These are phyloP conservation scores for Exophiala dermatitidis DNA, from an alignment of 2,329 filamentous ascomycete genomes.

Conservation along the genomic window DNA sequence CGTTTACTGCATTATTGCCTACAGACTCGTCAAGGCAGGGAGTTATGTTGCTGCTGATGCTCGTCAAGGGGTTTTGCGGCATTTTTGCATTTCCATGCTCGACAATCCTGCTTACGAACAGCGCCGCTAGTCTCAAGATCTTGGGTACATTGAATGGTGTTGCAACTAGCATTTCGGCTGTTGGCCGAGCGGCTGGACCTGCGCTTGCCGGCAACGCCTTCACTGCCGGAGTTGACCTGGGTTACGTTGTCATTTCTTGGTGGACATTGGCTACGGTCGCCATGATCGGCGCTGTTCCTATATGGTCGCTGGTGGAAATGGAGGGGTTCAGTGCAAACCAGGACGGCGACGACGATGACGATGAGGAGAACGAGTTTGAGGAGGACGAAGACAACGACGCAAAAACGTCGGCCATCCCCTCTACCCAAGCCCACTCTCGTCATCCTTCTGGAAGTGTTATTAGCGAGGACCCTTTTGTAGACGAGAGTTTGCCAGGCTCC, in stretches of 20 bases:
- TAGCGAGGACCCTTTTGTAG: constrained; percentile 10
- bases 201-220: constrained; percentile 66
- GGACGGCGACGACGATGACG: constrained; percentile 19
- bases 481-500: constrained; percentile 10
- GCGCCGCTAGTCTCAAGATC: constrained; percentile 64
- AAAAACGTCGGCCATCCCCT: constrained; percentile 7
- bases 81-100: constrained; percentile 85
- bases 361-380: constrained; percentile 7
- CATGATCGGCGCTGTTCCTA: constrained; percentile 60
- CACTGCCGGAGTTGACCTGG: constrained; percentile 64
- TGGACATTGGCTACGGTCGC: constrained; percentile 65
- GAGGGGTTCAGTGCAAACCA: constrained; percentile 52
- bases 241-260: constrained; percentile 73
- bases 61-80: constrained; percentile 64
- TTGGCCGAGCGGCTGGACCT: constrained; percentile 74
- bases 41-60: constrained; percentile 59
- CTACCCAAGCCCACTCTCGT: constrained; percentile 5
- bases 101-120: constrained; percentile 87
- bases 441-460: constrained; percentile 1
- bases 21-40: constrained; percentile 47
- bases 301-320: constrained; percentile 67
- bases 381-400: constrained; percentile 6
- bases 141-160: constrained; percentile 88
- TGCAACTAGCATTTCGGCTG: constrained; percentile 71
- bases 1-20: constrained; percentile 64